These are phyloP conservation scores for Dacryopinax primogenitus DNA, from an alignment of 768 basidiomycete genomes.

Conservation along the genomic window DNA sequence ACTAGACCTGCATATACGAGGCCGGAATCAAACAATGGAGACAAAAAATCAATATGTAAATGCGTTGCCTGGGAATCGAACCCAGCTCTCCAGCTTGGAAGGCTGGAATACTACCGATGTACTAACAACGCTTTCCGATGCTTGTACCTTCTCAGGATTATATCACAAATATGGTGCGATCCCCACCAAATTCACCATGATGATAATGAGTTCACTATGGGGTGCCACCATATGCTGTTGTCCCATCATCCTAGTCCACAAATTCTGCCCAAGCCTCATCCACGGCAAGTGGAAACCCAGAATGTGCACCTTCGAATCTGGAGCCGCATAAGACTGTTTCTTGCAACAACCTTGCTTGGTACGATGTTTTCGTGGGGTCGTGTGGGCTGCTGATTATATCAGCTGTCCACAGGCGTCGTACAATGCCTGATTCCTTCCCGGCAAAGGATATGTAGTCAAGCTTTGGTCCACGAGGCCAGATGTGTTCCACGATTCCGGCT, in stretches of 20 bases:
- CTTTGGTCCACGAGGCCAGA: neutral
- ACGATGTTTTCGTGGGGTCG: neutral
- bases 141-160: neutral
- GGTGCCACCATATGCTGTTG: no score
- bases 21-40: no score
- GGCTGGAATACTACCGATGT: slow-evolving; percentile 7
- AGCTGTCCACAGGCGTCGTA: neutral
- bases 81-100: slow-evolving; percentile 9
- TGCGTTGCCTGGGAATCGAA: slow-evolving; percentile 10
- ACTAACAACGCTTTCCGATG: slow-evolving; percentile 5
- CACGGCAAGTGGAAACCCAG: neutral
- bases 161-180: neutral
- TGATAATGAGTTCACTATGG: no score
- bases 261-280: neutral
- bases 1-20: no score
- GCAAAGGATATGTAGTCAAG: neutral
- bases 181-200: no score
- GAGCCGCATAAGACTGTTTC: neutral
- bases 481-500: neutral
- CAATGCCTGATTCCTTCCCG: neutral
- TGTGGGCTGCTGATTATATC: neutral
- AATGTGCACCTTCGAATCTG: neutral
- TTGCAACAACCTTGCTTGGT: neutral
- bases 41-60: neutral
- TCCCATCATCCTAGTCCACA: neutral